Conservation (phyloP, 192 early-diverging fungal species). For the Backusella westeae region DNA sequence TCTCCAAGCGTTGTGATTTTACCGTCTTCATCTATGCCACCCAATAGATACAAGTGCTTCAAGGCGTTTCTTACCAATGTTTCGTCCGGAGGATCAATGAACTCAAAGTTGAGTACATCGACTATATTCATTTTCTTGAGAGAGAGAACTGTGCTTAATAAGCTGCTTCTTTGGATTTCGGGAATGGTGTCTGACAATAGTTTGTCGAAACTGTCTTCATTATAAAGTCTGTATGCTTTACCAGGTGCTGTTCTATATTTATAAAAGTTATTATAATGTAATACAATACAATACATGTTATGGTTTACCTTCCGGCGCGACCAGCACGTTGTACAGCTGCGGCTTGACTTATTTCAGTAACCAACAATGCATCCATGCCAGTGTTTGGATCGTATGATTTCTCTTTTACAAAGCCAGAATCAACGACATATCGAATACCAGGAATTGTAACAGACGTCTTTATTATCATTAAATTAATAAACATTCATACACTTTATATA, state of each 20-base stretch:
- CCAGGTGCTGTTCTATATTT: constrained; percentile 76
- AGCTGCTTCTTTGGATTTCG: constrained; percentile 94
- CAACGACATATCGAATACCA: constrained; percentile 92
- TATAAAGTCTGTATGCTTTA: constrained; percentile 87
- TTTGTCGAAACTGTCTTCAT: constrained; percentile 78
- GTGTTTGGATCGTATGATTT: constrained; percentile 93
- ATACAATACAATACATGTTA: no score
- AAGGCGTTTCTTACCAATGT: constrained; percentile 81
- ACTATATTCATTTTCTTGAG: constrained; percentile 90
- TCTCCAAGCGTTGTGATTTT: constrained; percentile 80
- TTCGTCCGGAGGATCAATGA: constrained; percentile 91
- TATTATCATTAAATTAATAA: background rate
- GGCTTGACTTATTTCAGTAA: constrained; percentile 91
- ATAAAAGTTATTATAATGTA: background rate
- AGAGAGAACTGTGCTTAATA: constrained; percentile 83
- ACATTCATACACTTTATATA: no score
- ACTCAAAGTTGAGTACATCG: constrained; percentile 90
- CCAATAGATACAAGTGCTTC: constrained; percentile 85
- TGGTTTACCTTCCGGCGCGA: constrained; percentile 70
- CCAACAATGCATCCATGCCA: constrained; percentile 89
- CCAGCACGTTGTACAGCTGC: constrained; percentile 93
- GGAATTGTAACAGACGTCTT: constrained; percentile 91
- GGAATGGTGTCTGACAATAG: constrained; percentile 88
- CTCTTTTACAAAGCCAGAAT: constrained; percentile 91
- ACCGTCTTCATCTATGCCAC: constrained; percentile 85